phyloP scores from a whole-genome alignment of 305 asterid genomes.

The Coffea humblotiana region DNA sequence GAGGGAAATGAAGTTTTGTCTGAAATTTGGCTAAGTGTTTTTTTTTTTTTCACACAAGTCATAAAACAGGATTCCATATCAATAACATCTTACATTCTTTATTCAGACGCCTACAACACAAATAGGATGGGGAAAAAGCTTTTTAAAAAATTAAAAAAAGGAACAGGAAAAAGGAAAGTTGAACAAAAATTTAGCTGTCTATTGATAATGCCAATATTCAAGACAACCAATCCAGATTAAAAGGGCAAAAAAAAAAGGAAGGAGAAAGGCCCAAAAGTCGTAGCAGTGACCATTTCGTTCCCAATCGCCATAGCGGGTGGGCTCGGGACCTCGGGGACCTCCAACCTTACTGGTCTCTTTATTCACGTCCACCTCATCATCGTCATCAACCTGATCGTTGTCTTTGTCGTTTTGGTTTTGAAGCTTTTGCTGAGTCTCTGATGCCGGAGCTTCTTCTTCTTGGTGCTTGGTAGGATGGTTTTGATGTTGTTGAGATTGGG shows the following conservation, averaged over 20 bases:
- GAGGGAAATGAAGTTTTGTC: too few species aligned
- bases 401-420: slow-evolving; percentile 28
- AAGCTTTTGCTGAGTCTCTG: slow-evolving; percentile 31
- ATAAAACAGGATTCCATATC: neutral
- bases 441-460: slow-evolving; percentile 16
- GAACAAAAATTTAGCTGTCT: neutral
- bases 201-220: neutral
- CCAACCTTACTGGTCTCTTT: slow-evolving; percentile 72
- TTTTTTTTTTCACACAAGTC: neutral
- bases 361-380: slow-evolving; percentile 28
- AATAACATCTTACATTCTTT: neutral
- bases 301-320: slow-evolving; percentile 98
- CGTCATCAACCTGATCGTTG: slow-evolving; percentile 21
- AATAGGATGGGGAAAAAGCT: too few species aligned
- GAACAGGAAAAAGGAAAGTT: neutral
- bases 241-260: neutral
- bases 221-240: neutral
- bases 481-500: slow-evolving; percentile 32
- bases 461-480: slow-evolving; percentile 7
- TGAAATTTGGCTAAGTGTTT: too few species aligned
- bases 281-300: slow-evolving; percentile 83
- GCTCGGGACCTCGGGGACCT: slow-evolving; percentile 89
- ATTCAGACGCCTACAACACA: neutral
- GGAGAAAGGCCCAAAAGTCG: slow-evolving; percentile 79
- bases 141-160: neutral